phyloP scores from a whole-genome alignment of 306 rosid species.

The Biancaea sappan region DNA sequence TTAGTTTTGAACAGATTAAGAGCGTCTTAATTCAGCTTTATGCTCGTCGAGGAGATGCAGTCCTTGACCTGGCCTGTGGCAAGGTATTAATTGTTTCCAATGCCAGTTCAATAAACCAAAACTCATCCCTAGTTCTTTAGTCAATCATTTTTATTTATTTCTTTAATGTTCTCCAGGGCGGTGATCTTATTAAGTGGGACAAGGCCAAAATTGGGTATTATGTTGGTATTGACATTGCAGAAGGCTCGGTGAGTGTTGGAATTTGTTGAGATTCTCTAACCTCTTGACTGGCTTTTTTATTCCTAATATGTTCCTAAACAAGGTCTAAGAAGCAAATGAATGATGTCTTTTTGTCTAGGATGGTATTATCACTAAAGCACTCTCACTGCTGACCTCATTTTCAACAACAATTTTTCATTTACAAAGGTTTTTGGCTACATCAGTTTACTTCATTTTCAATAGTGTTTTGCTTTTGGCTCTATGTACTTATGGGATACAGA shows the following conservation, averaged over 20 bases:
- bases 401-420: neutral
- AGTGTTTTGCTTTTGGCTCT: neutral
- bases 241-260: slow-evolving; percentile 77
- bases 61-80: slow-evolving; percentile 97
- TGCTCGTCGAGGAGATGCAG: slow-evolving; percentile 84
- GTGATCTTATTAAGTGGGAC: slow-evolving; percentile 99
- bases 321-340: neutral
- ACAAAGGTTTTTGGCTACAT: neutral
- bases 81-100: slow-evolving; percentile 58
- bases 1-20: slow-evolving; percentile 82
- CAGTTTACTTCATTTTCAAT: slow-evolving; percentile 17
- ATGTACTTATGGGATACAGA: neutral
- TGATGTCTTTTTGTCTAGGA: neutral
- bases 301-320: slow-evolving; percentile 5
- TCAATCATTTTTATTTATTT: slow-evolving; percentile 11
- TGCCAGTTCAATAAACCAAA: slow-evolving; percentile 9
- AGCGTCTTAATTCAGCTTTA: slow-evolving; percentile 96
- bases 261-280: neutral
- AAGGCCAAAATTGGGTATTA: slow-evolving; percentile 94
- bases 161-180: slow-evolving; percentile 61
- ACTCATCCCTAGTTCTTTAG: slow-evolving; percentile 3
- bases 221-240: slow-evolving; percentile 97
- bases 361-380: neutral
- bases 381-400: slow-evolving; percentile 1
- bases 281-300: slow-evolving; percentile 21